phyloP scores from a whole-genome alignment of 2,329 filamentous ascomycete genomes.

The Xylariomycetidae sp. region DNA sequence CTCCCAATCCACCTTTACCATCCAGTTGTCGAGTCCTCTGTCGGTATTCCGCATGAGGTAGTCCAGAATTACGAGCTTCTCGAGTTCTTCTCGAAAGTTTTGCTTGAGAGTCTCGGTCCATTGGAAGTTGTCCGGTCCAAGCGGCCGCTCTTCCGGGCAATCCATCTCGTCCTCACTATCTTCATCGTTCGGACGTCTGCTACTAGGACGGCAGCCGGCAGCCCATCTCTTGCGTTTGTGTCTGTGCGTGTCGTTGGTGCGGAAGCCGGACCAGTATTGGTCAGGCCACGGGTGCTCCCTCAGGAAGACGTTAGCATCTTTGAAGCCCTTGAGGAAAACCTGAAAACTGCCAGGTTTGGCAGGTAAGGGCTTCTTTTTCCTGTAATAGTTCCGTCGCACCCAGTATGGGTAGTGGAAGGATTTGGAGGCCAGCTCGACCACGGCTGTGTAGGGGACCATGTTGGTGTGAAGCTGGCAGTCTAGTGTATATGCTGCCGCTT shows the following conservation, averaged over 20 bases:
- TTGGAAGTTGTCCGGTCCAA: conserved; percentile 54
- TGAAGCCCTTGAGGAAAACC: conserved; percentile 93
- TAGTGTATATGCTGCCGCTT: conserved; percentile 92
- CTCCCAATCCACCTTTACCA: conserved; percentile 92
- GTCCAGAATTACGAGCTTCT: conserved; percentile 94
- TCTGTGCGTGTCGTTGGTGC: conserved; percentile 59
- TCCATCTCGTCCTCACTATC: conserved; percentile 47
- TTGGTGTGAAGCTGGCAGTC: conserved; percentile 85
- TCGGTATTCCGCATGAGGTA: conserved; percentile 99
- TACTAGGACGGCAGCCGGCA: conserved; percentile 68
- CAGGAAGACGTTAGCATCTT: conserved; percentile 93
- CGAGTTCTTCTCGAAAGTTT: conserved; percentile 87
- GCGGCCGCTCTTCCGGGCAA: conserved; percentile 28
- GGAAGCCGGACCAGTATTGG: conserved; percentile 67
- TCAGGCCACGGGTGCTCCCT: conserved; percentile 97
- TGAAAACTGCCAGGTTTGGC: conserved; percentile 94
- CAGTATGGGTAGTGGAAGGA: conserved; percentile 98
- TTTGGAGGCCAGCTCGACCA: conserved; percentile 89
- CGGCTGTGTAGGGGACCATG: conserved; percentile 92
- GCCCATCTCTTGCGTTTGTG: conserved; percentile 70
- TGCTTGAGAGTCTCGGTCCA: conserved; percentile 90
- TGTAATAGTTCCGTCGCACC: conserved; percentile 82
- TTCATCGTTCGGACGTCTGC: conserved; percentile 30
- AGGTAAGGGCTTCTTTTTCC: conserved; percentile 80
- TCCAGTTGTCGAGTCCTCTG: conserved; percentile 96